Evolutionary conservation across 768 basidiomycete genomes (phyloP).

Genomic region (Termitomyces sp.): DNA sequence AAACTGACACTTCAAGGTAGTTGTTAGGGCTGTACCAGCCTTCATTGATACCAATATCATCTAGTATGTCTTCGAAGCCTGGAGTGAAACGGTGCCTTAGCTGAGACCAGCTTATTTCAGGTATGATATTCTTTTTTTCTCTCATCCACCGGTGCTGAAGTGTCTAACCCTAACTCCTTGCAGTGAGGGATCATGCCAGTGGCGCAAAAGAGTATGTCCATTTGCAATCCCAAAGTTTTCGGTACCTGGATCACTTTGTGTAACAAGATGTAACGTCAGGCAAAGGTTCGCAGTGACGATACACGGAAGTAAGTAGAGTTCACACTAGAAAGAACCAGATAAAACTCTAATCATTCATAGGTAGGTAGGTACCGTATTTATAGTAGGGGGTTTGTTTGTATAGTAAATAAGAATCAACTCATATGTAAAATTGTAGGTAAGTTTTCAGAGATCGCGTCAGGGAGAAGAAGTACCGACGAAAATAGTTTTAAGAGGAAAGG

Average conservation of each 20-base stretch:
- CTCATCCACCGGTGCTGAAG: slow-evolving; percentile 39
- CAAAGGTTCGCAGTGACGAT: too few relatives aligned
- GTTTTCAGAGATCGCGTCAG: too few relatives aligned
- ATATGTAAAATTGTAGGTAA: neutral
- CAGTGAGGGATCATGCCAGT: slow-evolving; percentile 35
- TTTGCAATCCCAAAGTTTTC: slow-evolving; percentile 43
- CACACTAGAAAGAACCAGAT: neutral
- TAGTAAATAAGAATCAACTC: neutral
- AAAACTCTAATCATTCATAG: neutral
- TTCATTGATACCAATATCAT: slow-evolving; percentile 23
- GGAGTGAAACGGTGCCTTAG: slow-evolving; percentile 24
- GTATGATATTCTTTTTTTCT: slow-evolving; percentile 36
- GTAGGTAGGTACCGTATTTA: neutral
- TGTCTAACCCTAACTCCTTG: too few relatives aligned
- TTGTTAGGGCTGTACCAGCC: slow-evolving; percentile 25
- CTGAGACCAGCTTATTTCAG: slow-evolving; percentile 39
- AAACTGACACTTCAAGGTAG: neutral
- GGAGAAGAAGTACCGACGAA: too few relatives aligned
- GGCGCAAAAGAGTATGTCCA: slow-evolving; percentile 34
- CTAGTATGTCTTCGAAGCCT: too few relatives aligned
- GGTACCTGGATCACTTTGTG: slow-evolving; percentile 13
- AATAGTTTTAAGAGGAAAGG: neutral
- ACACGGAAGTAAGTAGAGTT: too few relatives aligned
- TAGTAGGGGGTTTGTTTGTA: neutral
- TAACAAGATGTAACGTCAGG: too few relatives aligned